Evolutionary conservation across 306 rosid species (phyloP), one percentile per base, ranked within the genome.

Genomic region (Fragaria vesca): DNA sequence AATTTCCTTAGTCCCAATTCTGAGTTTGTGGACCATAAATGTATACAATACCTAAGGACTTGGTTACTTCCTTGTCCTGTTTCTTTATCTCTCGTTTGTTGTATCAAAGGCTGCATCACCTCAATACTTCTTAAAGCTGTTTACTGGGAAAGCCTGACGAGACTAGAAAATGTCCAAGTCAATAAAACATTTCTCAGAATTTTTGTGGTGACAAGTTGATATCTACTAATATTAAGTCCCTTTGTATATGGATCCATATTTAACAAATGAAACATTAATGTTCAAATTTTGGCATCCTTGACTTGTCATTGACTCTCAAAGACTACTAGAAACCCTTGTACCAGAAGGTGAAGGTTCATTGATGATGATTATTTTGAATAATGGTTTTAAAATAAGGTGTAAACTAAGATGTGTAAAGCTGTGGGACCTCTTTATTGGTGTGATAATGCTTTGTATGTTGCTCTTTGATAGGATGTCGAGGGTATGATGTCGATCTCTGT

Each of bases 401-500:
- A 24, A 45, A 69, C 2, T 4, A 12, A 45, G 17, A 12, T 24
- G 13, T 8, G 6, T 20, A 12, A 72, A 40, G 28, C 8, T 69
- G 38, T 30, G n/a, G 42, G 42, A 62, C 20, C 63, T 69, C 20
- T 42, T 57, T 54, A 20, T 57, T 78, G 2, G 42, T 58, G 66
- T 42, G 47, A 24, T 36, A 40, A 38, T 66, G 30, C 81, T 45
- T 77, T 81, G 47, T 77, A 68, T 77, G 72, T 71, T 82, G 73
- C 70, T 82, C 79, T 81, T 87, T 82, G 69, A 81, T 85, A 95
- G 99, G 99, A 95, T 87, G 91, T 95, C 55, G 97, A 95, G 86
- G 99, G 99, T 77, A 91, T 95, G 99, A 95, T 95, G 97, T 95
- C 99, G 72, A 95, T 95, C 84, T 95, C 97, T 78, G 97, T 58